These are phyloP conservation scores for Sarocladium oryzae DNA, from an alignment of 2,329 filamentous ascomycete species.

Conservation along the genomic window DNA sequence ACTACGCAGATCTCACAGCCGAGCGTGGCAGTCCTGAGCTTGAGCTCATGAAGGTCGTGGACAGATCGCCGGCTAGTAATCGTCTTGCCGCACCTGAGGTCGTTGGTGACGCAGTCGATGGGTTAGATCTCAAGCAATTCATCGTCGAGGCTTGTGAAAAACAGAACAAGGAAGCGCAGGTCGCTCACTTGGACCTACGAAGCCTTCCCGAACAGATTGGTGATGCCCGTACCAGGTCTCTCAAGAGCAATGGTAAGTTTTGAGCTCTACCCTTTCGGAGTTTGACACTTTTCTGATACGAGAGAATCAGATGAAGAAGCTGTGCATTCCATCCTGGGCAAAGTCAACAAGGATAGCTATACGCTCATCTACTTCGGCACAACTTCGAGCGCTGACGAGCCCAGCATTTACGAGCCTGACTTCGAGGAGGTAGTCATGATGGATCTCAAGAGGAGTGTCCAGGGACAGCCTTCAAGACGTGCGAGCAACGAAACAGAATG, in stretches of 20 bases:
- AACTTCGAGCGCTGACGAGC: conserved; percentile 32
- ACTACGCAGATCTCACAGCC: conserved; percentile 1
- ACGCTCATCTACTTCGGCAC: conserved; percentile 72
- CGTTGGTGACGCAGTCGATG: conserved; percentile 38
- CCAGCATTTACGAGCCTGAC: conserved; percentile 55
- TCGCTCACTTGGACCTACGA: background rate
- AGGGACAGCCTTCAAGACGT: conserved; percentile 22
- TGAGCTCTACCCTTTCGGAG: too few species aligned
- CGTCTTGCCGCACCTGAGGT: conserved; percentile 51
- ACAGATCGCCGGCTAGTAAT: conserved; percentile 27
- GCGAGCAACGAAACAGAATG: conserved; percentile 32
- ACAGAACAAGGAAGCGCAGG: conserved; percentile 21
- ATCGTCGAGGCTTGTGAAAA: conserved; percentile 41
- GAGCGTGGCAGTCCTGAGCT: conserved; percentile 37
- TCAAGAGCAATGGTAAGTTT: background rate
- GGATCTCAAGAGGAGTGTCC: conserved; percentile 62
- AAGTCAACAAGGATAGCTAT: conserved; percentile 43
- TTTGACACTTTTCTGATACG: background rate
- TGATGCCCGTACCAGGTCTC: conserved; percentile 1
- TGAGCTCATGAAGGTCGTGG: conserved; percentile 40
- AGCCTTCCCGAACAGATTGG: background rate
- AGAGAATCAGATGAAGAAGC: conserved; percentile 37
- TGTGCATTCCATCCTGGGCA: conserved; percentile 13
- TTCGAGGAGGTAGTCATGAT: conserved; percentile 59
- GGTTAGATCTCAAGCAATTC: conserved; percentile 33